A percentile compares a stretch with the other conserved stretches of the same genome.
phyloP scores from a whole-genome alignment of 1,284 basidiomycete species.

The Marasmius sp. region DNA sequence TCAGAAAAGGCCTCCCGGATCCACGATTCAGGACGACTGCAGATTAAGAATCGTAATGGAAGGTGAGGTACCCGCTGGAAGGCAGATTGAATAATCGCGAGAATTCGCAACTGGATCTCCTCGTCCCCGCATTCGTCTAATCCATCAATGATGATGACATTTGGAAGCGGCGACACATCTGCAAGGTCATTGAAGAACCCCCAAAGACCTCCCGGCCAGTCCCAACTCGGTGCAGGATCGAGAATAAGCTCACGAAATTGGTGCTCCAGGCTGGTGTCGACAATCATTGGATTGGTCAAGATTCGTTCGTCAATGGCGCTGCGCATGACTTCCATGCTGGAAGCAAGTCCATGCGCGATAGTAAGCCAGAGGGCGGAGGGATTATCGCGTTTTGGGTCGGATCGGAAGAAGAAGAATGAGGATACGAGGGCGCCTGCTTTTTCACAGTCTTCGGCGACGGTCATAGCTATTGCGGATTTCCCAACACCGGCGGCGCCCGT shows the following conservation, averaged over 20 bases:
- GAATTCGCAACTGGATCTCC: background rate
- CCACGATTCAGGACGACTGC: too few species aligned
- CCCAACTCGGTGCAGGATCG: background rate
- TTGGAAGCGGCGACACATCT: background rate
- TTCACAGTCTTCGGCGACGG: constrained; percentile 2
- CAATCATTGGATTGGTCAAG: background rate
- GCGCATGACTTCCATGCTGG: background rate
- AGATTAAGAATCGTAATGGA: constrained; percentile 17
- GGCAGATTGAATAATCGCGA: background rate
- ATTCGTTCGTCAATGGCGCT: background rate
- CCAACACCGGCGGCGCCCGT: constrained; percentile 16
- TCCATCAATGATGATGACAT: constrained; percentile 16
- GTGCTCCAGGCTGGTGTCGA: background rate
- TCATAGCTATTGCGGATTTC: constrained; percentile 21
- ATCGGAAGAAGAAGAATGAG: constrained; percentile 16
- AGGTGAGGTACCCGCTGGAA: background rate
- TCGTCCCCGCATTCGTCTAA: constrained; percentile 17
- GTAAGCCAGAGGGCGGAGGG: background rate
- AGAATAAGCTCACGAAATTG: constrained; percentile 3
- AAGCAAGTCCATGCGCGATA: constrained; percentile 1
- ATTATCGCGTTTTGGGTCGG: background rate
- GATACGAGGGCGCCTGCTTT: constrained; percentile 6
- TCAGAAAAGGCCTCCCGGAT: too few species aligned
- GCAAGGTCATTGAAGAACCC: too few species aligned
- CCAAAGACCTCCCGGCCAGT: too few species aligned